A percentile compares a stretch with the other conserved stretches of the same genome.
Evolutionary conservation across 257 asterid genomes (phyloP).

Genomic region (Scutellaria galericulata): DNA sequence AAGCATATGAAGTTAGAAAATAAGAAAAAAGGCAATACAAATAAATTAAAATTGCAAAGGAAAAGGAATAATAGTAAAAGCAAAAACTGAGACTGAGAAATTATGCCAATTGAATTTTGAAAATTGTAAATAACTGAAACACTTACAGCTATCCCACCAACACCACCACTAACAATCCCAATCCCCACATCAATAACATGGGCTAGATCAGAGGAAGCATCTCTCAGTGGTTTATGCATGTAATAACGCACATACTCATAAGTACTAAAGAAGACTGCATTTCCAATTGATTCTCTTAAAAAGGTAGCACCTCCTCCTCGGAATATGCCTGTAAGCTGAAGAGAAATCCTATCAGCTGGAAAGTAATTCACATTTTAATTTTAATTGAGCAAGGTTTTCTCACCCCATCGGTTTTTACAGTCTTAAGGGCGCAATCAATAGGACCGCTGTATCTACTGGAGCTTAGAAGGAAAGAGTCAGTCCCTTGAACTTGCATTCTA

Average conservation of each 20-base stretch:
- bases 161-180: slow-evolving; percentile 87
- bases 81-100: slow-evolving; percentile 20
- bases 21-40: slow-evolving; percentile 36
- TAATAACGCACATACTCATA: slow-evolving; percentile 79
- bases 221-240: slow-evolving; percentile 68
- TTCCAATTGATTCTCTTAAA: slow-evolving; percentile 80
- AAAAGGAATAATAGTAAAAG: slow-evolving; percentile 8
- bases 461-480: slow-evolving; percentile 55
- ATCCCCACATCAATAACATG: slow-evolving; percentile 74
- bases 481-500: slow-evolving; percentile 98
- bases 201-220: slow-evolving; percentile 52
- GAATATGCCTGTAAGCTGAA: slow-evolving; percentile 82
- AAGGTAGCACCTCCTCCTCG: slow-evolving; percentile 82
- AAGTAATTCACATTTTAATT: slow-evolving; percentile 28
- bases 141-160: slow-evolving; percentile 84
- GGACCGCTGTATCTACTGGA: slow-evolving; percentile 70
- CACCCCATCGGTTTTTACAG: slow-evolving; percentile 82
- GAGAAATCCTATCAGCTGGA: slow-evolving; percentile 48
- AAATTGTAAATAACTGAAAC: slow-evolving; percentile 26
- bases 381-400: slow-evolving; percentile 42
- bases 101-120: slow-evolving; percentile 21
- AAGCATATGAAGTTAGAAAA: slow-evolving; percentile 22
- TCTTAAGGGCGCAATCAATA: slow-evolving; percentile 80
- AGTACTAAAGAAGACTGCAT: slow-evolving; percentile 82
- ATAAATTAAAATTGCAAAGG: slow-evolving; percentile 3